phyloP scores from a whole-genome alignment of 306 rosid species.

The Neltuma alba region DNA sequence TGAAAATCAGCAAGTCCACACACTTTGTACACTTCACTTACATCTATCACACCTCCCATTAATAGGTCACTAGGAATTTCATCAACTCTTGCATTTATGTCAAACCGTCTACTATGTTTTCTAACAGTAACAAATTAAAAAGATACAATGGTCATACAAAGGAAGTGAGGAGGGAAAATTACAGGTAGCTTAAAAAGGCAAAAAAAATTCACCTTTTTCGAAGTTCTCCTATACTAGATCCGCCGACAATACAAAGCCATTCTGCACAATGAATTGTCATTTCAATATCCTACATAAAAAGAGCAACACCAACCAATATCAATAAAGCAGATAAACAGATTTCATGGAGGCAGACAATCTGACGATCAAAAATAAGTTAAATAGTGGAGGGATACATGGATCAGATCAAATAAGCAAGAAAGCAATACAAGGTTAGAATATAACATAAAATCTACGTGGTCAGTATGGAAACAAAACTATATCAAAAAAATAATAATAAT shows the following conservation, averaged over 20 bases:
- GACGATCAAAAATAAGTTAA: conserved; percentile 6
- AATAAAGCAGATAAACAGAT: conserved; percentile 46
- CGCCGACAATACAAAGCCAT: conserved; percentile 98
- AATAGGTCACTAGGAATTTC: background rate
- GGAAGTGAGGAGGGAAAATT: conserved; percentile 11
- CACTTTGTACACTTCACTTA: background rate
- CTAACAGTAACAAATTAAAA: background rate
- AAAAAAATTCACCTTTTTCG: conserved; percentile 69
- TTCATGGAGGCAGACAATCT: conserved; percentile 33
- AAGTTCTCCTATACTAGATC: conserved; percentile 93
- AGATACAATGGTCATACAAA: conserved; percentile 13
- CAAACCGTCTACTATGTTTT: background rate
- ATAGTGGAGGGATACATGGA: background rate
- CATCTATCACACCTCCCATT: background rate
- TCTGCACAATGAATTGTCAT: conserved; percentile 99
- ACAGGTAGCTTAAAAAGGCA: conserved; percentile 20
- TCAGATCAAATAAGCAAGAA: background rate
- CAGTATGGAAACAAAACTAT: background rate
- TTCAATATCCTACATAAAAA: conserved; percentile 88
- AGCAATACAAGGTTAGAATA: conserved; percentile 4
- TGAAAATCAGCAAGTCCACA: background rate
- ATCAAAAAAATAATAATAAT: background rate
- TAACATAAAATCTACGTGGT: background rate
- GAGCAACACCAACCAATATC: conserved; percentile 48
- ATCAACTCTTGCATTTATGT: background rate